Percentiles rank a stretch among this genome's conserved stretches.
These are phyloP conservation scores for Microsporum canis DNA, from an alignment of 2,329 filamentous ascomycete species.

Conservation along the genomic window DNA sequence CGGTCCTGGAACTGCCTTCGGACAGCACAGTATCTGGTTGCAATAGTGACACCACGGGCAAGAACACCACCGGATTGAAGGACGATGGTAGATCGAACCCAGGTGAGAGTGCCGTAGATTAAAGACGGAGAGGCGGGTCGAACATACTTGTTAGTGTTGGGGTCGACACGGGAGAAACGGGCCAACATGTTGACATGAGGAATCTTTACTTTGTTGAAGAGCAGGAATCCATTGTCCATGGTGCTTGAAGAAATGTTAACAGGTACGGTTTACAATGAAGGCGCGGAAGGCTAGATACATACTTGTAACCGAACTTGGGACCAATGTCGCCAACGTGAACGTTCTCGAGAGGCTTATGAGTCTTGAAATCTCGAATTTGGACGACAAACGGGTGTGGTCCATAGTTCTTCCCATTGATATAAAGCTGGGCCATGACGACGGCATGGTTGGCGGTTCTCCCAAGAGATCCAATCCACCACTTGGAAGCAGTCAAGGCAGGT, in stretches of 20 bases:
- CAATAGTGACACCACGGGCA: conserved; percentile 66
- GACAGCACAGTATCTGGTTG: conserved; percentile 61
- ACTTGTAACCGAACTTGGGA: conserved; percentile 66
- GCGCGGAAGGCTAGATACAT: conserved; percentile 15
- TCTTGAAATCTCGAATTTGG: conserved; percentile 59
- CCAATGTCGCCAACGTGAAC: conserved; percentile 70
- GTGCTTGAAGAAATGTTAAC: conserved; percentile 33
- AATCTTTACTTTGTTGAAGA: conserved; percentile 65
- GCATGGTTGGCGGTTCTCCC: conserved; percentile 66
- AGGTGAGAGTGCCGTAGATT: conserved; percentile 65
- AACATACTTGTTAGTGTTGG: conserved; percentile 55
- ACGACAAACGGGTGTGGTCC: conserved; percentile 71
- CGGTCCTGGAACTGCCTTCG: conserved; percentile 68
- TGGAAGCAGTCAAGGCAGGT: conserved; percentile 61
- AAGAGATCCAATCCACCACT: conserved; percentile 77
- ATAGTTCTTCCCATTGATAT: conserved; percentile 54
- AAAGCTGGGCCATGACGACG: conserved; percentile 66
- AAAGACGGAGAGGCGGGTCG: conserved; percentile 55
- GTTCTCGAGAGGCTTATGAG: conserved; percentile 56
- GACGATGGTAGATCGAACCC: conserved; percentile 62
- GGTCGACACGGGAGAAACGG: conserved; percentile 58
- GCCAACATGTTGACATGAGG: conserved; percentile 64
- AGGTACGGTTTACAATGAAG: not conserved
- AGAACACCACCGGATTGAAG: conserved; percentile 60
- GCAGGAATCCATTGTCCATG: conserved; percentile 71